A percentile compares a stretch with the other conserved stretches of the same genome.
These are phyloP conservation scores for Eucalyptus paniculata DNA, from an alignment of 345 rosid species.

Conservation along the genomic window DNA sequence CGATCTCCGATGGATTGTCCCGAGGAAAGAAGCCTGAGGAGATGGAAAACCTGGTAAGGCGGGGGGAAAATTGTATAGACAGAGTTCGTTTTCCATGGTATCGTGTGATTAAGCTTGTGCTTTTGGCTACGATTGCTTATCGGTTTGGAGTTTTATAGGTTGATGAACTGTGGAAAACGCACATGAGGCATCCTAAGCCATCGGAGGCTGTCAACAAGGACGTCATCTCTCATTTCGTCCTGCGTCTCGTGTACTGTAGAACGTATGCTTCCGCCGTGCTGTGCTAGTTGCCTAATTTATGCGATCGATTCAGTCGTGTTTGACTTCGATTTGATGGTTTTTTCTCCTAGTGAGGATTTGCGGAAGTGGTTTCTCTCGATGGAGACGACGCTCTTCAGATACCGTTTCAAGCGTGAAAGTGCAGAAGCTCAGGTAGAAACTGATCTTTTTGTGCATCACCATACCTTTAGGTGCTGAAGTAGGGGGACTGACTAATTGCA, in stretches of 20 bases:
- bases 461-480: not conserved
- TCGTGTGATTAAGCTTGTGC: not conserved
- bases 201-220: conserved; percentile 53
- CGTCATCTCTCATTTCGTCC: conserved; percentile 69
- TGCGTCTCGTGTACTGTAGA: conserved; percentile 89
- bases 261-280: conserved; percentile 32
- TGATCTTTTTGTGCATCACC: not conserved
- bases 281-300: not conserved
- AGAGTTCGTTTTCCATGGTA: not conserved
- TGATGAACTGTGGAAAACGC: conserved; percentile 30
- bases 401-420: conserved; percentile 25
- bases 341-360: conserved; percentile 53
- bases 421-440: conserved; percentile 50
- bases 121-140: not conserved
- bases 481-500: not conserved
- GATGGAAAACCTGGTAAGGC: conserved; percentile 51
- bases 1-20: conserved; percentile 62
- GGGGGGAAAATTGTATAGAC: not conserved
- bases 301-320: not conserved
- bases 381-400: conserved; percentile 76
- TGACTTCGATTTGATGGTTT: not conserved
- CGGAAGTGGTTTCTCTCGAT: conserved; percentile 87
- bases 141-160: conserved; percentile 15
- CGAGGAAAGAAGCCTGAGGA: conserved; percentile 73
- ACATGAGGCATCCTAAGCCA: conserved; percentile 51